Evolutionary conservation across 1,284 basidiomycete species (phyloP).

Genomic region (Taiwanofungus camphoratus): DNA sequence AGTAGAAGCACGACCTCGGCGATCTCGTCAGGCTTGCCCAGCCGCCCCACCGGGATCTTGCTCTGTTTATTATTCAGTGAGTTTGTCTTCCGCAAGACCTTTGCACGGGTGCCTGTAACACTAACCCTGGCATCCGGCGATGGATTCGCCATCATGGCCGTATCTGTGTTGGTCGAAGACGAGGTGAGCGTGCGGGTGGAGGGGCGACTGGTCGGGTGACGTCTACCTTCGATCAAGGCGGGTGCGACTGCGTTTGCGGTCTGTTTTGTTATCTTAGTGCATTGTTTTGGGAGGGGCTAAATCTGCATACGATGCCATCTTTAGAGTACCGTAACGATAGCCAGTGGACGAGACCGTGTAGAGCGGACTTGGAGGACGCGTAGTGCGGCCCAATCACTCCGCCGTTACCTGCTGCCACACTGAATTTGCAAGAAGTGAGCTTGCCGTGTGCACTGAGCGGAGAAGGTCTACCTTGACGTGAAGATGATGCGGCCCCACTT

Average conservation of each 20-base stretch:
- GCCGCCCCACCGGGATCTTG: slow-evolving; percentile 44
- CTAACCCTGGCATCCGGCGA: slow-evolving; percentile 25
- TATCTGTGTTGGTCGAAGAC: slow-evolving; percentile 28
- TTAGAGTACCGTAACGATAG: slow-evolving; percentile 46
- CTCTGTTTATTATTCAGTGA: slow-evolving; percentile 24
- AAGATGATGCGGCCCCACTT: slow-evolving; percentile 39
- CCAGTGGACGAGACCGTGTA: slow-evolving; percentile 53
- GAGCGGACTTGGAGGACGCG: slow-evolving; percentile 49
- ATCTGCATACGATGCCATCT: slow-evolving; percentile 40
- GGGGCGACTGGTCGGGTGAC: slow-evolving; percentile 5
- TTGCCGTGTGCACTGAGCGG: neutral
- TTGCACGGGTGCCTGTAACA: neutral
- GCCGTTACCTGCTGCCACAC: slow-evolving; percentile 35
- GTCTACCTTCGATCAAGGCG: slow-evolving; percentile 40
- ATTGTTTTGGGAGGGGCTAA: neutral
- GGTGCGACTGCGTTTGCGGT: slow-evolving; percentile 50
- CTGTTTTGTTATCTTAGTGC: slow-evolving; percentile 20
- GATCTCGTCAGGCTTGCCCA: slow-evolving; percentile 46
- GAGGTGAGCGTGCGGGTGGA: slow-evolving; percentile 1
- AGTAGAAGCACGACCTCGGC: slow-evolving; percentile 44
- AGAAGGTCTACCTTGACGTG: slow-evolving; percentile 35
- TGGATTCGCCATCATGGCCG: slow-evolving; percentile 41
- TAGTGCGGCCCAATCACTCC: slow-evolving; percentile 54
- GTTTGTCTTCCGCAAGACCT: neutral
- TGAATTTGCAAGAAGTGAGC: slow-evolving; percentile 13